These are phyloP conservation scores for Monosporozyma unispora DNA, from an alignment of 805 yeast species.

Conservation along the genomic window DNA sequence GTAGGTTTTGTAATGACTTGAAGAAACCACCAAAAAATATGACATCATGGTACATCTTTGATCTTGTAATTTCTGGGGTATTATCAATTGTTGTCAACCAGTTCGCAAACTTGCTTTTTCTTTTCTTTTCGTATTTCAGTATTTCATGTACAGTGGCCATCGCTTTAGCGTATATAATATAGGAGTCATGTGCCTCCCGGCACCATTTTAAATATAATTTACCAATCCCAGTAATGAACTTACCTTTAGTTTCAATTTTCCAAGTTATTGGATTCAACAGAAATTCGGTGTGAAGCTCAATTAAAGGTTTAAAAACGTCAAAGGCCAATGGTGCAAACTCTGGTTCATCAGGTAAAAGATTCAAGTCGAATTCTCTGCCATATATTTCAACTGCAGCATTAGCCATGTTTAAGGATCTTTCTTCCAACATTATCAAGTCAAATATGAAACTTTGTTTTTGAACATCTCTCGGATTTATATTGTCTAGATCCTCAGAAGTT, in stretches of 20 bases:
- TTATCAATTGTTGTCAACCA: slow-evolving; percentile 52
- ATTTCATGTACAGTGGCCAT: slow-evolving; percentile 54
- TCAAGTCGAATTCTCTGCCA: slow-evolving; percentile 37
- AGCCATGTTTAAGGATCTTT: slow-evolving; percentile 58
- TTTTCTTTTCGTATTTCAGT: slow-evolving; percentile 38
- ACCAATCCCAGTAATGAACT: slow-evolving; percentile 54
- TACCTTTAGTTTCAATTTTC: slow-evolving; percentile 54
- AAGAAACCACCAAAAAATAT: slow-evolving; percentile 50
- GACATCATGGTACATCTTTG: slow-evolving; percentile 42
- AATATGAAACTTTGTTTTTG: slow-evolving; percentile 66
- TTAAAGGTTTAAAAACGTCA: slow-evolving; percentile 45
- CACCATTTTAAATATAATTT: slow-evolving; percentile 61
- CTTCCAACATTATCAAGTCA: slow-evolving; percentile 65
- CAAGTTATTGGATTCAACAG: slow-evolving; percentile 50
- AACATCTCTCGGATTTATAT: slow-evolving; percentile 43
- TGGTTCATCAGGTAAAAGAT: slow-evolving; percentile 41
- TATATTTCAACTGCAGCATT: slow-evolving; percentile 52
- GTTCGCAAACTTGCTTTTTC: slow-evolving; percentile 38
- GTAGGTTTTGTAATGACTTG: slow-evolving; percentile 47
- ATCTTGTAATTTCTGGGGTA: slow-evolving; percentile 34
- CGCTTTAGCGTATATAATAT: slow-evolving; percentile 50
- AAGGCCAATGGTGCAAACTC: slow-evolving; percentile 53
- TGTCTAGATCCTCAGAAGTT: slow-evolving; percentile 43
- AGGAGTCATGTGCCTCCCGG: slow-evolving; percentile 42
- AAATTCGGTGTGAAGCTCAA: slow-evolving; percentile 44